These are phyloP conservation scores for Sporothrix curviconia DNA, from an alignment of 2,329 filamentous ascomycete species.

Conservation along the genomic window DNA sequence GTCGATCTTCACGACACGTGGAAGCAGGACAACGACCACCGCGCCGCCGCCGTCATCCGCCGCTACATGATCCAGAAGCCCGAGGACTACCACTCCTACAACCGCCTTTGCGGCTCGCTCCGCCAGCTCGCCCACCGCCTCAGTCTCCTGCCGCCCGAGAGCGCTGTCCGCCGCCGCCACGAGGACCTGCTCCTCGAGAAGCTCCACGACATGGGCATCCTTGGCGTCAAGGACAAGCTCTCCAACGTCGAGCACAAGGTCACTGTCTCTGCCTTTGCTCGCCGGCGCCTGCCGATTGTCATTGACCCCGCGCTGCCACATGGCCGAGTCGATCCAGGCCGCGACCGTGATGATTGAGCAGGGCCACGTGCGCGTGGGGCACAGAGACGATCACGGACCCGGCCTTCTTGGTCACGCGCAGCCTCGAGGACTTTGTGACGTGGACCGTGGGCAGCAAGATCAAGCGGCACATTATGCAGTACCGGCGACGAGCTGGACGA, in stretches of 20 bases:
- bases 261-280: slow-evolving; percentile 82
- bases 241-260: slow-evolving; percentile 81
- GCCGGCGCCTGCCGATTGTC: slow-evolving; percentile 76
- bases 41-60: slow-evolving; percentile 68
- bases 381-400: slow-evolving; percentile 86
- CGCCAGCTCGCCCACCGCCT: slow-evolving; percentile 86
- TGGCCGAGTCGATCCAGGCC: slow-evolving; percentile 85
- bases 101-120: slow-evolving; percentile 68
- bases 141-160: slow-evolving; percentile 72
- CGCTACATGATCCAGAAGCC: slow-evolving; percentile 90
- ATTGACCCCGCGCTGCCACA: slow-evolving; percentile 80
- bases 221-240: slow-evolving; percentile 68
- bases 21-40: slow-evolving; percentile 81
- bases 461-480: slow-evolving; percentile 91
- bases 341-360: slow-evolving; percentile 87
- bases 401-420: slow-evolving; percentile 79
- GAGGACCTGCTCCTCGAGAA: slow-evolving; percentile 86
- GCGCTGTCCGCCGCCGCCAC: slow-evolving; percentile 70
- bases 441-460: slow-evolving; percentile 97
- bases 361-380: slow-evolving; percentile 84
- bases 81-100: slow-evolving; percentile 69
- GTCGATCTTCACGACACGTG: slow-evolving; percentile 95
- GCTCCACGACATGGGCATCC: slow-evolving; percentile 83
- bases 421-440: slow-evolving; percentile 92
- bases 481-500: slow-evolving; percentile 92